These are phyloP conservation scores for Trichomonas gallinae DNA, from an alignment of 208 protist species.

Conservation along the genomic window DNA sequence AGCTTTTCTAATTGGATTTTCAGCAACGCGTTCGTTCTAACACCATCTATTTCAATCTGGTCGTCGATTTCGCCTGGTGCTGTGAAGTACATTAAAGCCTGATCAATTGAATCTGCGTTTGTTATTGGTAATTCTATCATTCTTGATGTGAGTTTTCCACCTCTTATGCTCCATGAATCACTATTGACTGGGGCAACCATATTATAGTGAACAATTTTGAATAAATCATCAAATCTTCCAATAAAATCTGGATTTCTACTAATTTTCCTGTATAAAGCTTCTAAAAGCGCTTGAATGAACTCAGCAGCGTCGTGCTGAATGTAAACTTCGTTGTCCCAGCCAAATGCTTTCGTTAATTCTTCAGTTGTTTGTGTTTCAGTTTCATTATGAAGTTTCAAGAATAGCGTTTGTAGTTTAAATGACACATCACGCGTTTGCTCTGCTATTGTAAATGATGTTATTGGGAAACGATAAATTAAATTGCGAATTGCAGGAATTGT, in stretches of 20 bases:
- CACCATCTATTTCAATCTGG: not conserved
- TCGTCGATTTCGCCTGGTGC: not conserved
- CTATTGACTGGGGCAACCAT: not conserved
- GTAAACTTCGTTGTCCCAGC: not conserved
- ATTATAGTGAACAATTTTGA: not conserved
- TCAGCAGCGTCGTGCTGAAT: not conserved
- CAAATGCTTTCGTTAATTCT: not conserved
- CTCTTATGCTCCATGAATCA: not conserved
- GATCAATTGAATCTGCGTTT: not conserved
- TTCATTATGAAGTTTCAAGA: not conserved
- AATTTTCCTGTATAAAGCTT: not conserved
- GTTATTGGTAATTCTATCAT: not conserved
- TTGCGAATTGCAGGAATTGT: conserved; percentile 50
- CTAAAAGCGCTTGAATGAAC: not conserved
- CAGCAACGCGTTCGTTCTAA: not conserved
- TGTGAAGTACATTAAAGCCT: not conserved
- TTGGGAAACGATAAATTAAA: not conserved
- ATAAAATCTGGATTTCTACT: not conserved
- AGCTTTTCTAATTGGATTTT: not conserved
- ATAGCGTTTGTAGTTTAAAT: not conserved
- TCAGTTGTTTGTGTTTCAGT: not conserved
- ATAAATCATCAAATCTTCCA: not conserved
- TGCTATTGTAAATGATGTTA: not conserved
- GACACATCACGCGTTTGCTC: not conserved
- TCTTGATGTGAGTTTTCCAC: not conserved